Conservation (phyloP, 208 protist species). For the Phytomonas sp. region DNA sequence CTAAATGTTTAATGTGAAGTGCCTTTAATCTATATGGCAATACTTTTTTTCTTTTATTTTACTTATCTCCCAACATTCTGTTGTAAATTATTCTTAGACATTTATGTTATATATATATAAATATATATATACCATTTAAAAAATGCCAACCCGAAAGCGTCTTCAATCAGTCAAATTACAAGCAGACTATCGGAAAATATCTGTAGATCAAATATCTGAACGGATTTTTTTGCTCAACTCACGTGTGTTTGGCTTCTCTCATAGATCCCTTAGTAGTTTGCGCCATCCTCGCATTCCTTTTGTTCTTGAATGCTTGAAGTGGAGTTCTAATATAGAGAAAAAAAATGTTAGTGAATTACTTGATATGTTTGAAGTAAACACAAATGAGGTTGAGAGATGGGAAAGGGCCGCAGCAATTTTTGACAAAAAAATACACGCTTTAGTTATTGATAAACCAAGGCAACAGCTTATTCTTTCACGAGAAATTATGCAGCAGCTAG, state of each 20-base stretch:
- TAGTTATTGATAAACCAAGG: constrained; percentile 44
- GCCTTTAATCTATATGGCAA: constrained; percentile 4
- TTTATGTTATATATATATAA: background rate
- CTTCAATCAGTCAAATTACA: background rate
- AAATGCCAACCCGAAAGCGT: constrained; percentile 1
- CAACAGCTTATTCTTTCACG: constrained; percentile 28
- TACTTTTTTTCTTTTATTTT: constrained; percentile 17
- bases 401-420: constrained; percentile 42
- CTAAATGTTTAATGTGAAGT: constrained; percentile 4
- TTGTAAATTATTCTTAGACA: constrained; percentile 7
- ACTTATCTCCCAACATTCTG: constrained; percentile 2
- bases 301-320: constrained; percentile 23
- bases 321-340: constrained; percentile 10
- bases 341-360: constrained; percentile 32
- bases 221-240: constrained; percentile 51
- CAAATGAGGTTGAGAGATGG: constrained; percentile 47
- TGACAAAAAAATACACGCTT: constrained; percentile 50
- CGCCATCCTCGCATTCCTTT: constrained; percentile 62
- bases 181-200: constrained; percentile 15
- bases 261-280: constrained; percentile 47
- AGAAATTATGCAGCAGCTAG: constrained; percentile 31
- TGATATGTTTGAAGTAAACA: constrained; percentile 36
- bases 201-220: constrained; percentile 49
- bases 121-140: background rate
- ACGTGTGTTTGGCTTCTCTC: constrained; percentile 59